A percentile compares a stretch with the other conserved stretches of the same genome.
Conservation (phyloP, 352 stramenopile genomes). For the Phytophthora pseudosyringae region DNA sequence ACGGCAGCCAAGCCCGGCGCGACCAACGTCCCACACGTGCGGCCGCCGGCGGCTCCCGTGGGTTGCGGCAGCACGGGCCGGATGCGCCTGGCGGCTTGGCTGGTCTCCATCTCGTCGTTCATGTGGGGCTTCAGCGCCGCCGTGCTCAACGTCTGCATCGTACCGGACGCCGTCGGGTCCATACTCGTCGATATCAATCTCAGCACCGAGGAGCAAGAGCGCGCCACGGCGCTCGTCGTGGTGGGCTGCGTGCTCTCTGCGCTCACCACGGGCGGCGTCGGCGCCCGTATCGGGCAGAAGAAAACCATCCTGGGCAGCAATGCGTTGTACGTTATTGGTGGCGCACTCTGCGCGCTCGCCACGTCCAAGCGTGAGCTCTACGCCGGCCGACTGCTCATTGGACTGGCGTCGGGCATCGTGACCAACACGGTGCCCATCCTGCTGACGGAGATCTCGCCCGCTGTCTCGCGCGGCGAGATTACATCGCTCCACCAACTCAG, state of each 20-base stretch:
- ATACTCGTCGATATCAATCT: slow-evolving; percentile 80
- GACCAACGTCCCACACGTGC: not conserved
- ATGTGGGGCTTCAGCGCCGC: slow-evolving; percentile 77
- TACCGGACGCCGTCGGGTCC: slow-evolving; percentile 71
- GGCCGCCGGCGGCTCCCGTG: not conserved
- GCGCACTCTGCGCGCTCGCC: slow-evolving; percentile 59
- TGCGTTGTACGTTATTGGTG: slow-evolving; percentile 68
- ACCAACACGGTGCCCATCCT: slow-evolving; percentile 87
- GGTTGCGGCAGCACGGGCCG: slow-evolving; percentile 31
- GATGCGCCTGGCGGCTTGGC: slow-evolving; percentile 59
- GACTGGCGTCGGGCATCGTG: slow-evolving; percentile 75
- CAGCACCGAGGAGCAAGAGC: slow-evolving; percentile 74
- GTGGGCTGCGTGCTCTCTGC: slow-evolving; percentile 75
- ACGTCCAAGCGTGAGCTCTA: slow-evolving; percentile 70
- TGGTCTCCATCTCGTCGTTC: slow-evolving; percentile 81
- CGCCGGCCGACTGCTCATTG: slow-evolving; percentile 63
- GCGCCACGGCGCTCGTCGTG: slow-evolving; percentile 74
- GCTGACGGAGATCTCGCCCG: slow-evolving; percentile 83
- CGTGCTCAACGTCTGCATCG: slow-evolving; percentile 84
- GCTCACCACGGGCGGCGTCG: slow-evolving; percentile 57
- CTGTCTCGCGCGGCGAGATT: slow-evolving; percentile 68
- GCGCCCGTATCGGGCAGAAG: slow-evolving; percentile 65
- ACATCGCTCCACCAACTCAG: slow-evolving; percentile 89
- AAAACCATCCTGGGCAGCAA: slow-evolving; percentile 79
- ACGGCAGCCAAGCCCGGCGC: not conserved